A percentile compares a stretch with the other conserved stretches of the same genome.
These are phyloP conservation scores for slime mould (Dictyostelium discoideum) DNA, from an alignment of 78 protist genomes.

Conservation along the genomic window DNA sequence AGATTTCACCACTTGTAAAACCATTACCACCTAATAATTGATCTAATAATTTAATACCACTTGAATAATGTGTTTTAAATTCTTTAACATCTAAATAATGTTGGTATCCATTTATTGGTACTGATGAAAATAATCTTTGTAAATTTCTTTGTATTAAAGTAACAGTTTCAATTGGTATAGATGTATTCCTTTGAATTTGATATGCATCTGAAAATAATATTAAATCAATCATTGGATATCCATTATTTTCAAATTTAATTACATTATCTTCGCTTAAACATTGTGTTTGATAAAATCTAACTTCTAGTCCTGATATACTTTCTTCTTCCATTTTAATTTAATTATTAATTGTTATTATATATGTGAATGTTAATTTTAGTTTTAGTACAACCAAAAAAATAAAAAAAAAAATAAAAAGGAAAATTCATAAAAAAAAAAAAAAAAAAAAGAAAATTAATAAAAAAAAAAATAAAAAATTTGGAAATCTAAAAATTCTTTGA, in stretches of 20 bases:
- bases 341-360: background rate
- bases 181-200: constrained; percentile 14
- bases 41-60: background rate
- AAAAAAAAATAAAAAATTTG: no score
- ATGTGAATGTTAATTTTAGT: background rate
- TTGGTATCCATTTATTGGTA: constrained; percentile 7
- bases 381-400: no score
- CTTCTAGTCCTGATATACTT: background rate
- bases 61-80: background rate
- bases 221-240: constrained; percentile 16
- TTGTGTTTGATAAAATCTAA: background rate
- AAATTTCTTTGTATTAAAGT: constrained; percentile 34
- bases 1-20: constrained; percentile 30
- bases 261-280: constrained; percentile 1
- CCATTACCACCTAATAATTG: constrained; percentile 15
- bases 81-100: background rate
- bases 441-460: background rate
- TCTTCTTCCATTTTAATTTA: background rate
- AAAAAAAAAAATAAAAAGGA: no score
- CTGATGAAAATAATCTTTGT: background rate
- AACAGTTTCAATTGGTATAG: background rate
- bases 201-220: background rate
- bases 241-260: constrained; percentile 15
- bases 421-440: background rate
- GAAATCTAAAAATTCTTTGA: no score